Conservation (phyloP, 345 rosid genomes). For the Hirschfeldia incana region DNA sequence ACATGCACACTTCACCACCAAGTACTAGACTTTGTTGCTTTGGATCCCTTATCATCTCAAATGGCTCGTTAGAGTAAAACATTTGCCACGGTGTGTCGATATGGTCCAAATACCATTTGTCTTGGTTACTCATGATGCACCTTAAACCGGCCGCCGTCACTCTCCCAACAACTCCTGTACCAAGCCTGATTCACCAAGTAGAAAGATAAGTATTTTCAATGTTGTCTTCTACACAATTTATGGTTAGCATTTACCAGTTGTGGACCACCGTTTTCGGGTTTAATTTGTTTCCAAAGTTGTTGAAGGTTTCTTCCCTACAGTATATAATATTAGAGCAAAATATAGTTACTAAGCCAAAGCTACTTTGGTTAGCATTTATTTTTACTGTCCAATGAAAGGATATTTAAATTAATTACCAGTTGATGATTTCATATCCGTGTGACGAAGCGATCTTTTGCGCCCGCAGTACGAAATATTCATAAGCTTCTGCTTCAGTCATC, state of each 20-base stretch:
- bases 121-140: conserved; percentile 80
- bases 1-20: conserved; percentile 85
- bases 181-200: conserved; percentile 52
- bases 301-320: conserved; percentile 86
- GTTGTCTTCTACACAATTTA: conserved; percentile 1
- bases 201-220: neutral
- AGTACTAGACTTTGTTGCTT: conserved; percentile 56
- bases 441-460: conserved; percentile 62
- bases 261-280: conserved; percentile 65
- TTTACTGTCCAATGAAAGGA: neutral
- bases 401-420: conserved; percentile 46
- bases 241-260: conserved; percentile 55
- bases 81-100: conserved; percentile 57
- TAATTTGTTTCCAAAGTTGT: conserved; percentile 58
- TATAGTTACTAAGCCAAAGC: neutral
- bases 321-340: neutral
- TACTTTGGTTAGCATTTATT: neutral
- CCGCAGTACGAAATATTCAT: conserved; percentile 64
- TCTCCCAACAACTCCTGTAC: conserved; percentile 57
- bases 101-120: conserved; percentile 73
- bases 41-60: conserved; percentile 44
- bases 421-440: conserved; percentile 64
- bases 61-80: conserved; percentile 65
- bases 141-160: conserved; percentile 65
- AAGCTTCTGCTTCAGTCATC: conserved; percentile 56